These are phyloP conservation scores for Peribolospora baueri DNA, from an alignment of 768 basidiomycete species.

Conservation along the genomic window DNA sequence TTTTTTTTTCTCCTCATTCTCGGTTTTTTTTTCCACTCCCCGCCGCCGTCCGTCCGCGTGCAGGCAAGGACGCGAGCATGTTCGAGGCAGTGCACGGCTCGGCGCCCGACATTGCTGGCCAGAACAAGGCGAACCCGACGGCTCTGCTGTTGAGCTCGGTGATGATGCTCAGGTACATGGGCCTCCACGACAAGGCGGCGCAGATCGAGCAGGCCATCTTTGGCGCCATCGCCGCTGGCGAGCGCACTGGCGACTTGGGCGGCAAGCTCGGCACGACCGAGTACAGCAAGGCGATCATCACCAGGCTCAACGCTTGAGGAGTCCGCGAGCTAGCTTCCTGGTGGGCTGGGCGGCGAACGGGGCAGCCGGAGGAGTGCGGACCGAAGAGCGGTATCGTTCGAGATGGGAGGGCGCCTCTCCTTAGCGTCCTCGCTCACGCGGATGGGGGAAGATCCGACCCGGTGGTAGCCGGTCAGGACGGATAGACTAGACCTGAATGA, in stretches of 20 bases:
- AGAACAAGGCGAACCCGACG: constrained; percentile 96
- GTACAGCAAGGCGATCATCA: no score
- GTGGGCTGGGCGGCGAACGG: no score
- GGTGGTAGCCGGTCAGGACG: no score
- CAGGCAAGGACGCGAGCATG: constrained; percentile 72
- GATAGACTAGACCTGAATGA: no score
- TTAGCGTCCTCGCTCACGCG: no score
- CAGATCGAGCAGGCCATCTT: constrained; percentile 84
- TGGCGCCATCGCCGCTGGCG: constrained; percentile 82
- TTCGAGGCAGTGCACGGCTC: constrained; percentile 99
- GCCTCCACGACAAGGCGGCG: constrained; percentile 50
- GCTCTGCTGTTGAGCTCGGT: constrained; percentile 78
- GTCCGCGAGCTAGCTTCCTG: no score
- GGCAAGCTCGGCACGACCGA: constrained; percentile 56
- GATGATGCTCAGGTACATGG: constrained; percentile 99
- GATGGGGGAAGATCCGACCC: no score
- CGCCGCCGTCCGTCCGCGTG: background rate
- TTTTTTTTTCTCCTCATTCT: background rate
- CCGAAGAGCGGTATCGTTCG: no score
- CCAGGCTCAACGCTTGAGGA: no score
- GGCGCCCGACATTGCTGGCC: constrained; percentile 95
- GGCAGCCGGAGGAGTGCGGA: no score
- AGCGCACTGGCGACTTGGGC: constrained; percentile 77
- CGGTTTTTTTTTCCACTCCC: background rate
- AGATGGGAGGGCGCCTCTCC: no score